Conservation (phyloP, 306 rosid species). For the Cucumis hystrix region DNA sequence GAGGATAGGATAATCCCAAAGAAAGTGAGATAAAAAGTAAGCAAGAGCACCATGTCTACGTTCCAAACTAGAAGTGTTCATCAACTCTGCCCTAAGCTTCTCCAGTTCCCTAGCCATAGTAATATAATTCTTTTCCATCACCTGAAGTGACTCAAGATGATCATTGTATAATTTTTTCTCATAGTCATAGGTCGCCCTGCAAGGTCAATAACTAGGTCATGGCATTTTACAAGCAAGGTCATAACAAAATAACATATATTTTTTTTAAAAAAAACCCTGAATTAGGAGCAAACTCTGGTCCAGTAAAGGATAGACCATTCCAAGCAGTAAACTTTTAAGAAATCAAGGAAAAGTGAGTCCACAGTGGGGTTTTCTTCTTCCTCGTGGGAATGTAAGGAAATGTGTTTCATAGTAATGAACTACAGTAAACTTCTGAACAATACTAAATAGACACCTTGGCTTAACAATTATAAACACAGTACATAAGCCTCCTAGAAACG, state of each 20-base stretch:
- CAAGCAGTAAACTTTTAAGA: background rate
- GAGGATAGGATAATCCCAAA: constrained; percentile 11
- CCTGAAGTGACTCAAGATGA: constrained; percentile 93
- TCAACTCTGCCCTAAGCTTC: constrained; percentile 83
- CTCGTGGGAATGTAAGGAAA: background rate
- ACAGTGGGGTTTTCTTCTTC: background rate
- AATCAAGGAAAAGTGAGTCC: background rate
- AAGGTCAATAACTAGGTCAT: constrained; percentile 24
- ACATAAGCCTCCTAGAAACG: background rate
- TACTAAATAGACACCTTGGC: background rate
- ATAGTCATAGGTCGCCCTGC: constrained; percentile 79
- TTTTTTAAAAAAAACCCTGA: no score
- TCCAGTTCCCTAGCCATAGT: constrained; percentile 93
- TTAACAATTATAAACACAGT: background rate
- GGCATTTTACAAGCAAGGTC: background rate
- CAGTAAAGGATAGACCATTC: background rate
- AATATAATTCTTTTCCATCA: constrained; percentile 82
- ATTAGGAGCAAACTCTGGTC: background rate
- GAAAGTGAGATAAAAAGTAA: constrained; percentile 7
- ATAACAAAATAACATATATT: background rate
- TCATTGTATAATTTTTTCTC: constrained; percentile 83
- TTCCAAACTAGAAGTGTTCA: constrained; percentile 43
- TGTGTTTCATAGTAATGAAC: background rate
- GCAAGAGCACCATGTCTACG: constrained; percentile 49
- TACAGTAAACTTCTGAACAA: background rate